Conservation (phyloP, 192 early-diverging fungal species). For the Rhizophagus prolifer region DNA sequence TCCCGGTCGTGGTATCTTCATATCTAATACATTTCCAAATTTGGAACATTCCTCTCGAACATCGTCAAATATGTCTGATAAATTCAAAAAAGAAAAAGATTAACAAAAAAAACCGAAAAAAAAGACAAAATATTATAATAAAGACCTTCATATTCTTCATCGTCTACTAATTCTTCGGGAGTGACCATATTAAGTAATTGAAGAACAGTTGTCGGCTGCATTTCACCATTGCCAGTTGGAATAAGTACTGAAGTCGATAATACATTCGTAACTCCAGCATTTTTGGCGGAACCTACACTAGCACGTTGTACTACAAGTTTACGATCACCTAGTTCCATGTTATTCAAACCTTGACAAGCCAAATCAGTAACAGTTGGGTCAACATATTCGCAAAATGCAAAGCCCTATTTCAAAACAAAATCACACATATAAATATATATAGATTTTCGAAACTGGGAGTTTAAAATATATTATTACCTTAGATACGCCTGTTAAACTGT, state of each 20-base stretch:
- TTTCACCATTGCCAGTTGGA: slow-evolving; percentile 49
- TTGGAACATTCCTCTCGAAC: slow-evolving; percentile 85
- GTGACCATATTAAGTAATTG: slow-evolving; percentile 96
- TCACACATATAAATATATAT: not conserved
- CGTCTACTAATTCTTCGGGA: slow-evolving; percentile 77
- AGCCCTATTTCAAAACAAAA: slow-evolving; percentile 60
- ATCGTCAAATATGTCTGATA: slow-evolving; percentile 85
- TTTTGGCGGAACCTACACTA: slow-evolving; percentile 74
- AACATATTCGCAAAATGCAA: slow-evolving; percentile 95
- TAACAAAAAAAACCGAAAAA: not conserved
- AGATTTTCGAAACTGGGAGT: not conserved
- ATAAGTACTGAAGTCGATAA: slow-evolving; percentile 50
- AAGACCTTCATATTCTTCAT: slow-evolving; percentile 80
- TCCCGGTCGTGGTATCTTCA: slow-evolving; percentile 82
- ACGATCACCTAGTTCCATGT: slow-evolving; percentile 92
- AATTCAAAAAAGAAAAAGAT: slow-evolving; percentile 3
- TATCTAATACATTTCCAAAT: slow-evolving; percentile 76
- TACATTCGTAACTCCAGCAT: slow-evolving; percentile 36
- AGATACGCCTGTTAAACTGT: slow-evolving; percentile 67
- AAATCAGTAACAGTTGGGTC: slow-evolving; percentile 88
- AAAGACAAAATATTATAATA: not conserved
- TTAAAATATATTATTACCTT: slow-evolving; percentile 50
- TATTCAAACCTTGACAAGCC: slow-evolving; percentile 92
- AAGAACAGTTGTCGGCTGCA: slow-evolving; percentile 76
- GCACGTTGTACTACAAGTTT: slow-evolving; percentile 94